Base-by-base conservation (phyloP, 768 basidiomycete genomes). In the Rhizopogon vulgaris region DNA sequence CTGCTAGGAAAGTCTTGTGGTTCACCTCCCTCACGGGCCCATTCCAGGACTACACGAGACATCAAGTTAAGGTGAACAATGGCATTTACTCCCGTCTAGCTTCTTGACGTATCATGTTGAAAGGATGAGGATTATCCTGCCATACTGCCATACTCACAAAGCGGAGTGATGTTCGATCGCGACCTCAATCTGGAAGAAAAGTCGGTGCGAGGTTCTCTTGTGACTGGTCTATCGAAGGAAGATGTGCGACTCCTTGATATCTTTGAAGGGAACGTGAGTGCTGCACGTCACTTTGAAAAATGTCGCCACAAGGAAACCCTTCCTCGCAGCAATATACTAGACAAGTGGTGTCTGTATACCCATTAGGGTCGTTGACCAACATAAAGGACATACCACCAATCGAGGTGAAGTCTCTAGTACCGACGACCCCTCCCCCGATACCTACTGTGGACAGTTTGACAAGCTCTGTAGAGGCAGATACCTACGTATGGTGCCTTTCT, bases 101-200 rank as follows among this genome's bases (percentile, higher is more conserved):
- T 2, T 22, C 41, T 54, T 25, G 12, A 51, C 49, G 43, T 34
- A 38, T 38, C 52, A 30, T 24, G 53, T 30, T 52, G 42, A 17
- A 52, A 88, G 85, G 52, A 60, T 39, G 83, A 74, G 39, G 91
- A 93, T 62, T 97, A 95, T 61, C 94, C 94, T 0, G 94, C 84
- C 0, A 76, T 96, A 24, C 63, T 95, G 10, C 81, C 87, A 1
- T 78, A 78, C 49, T 66, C 71, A 4, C 68, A 72, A 52, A 80
- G 82, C 38, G 61, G 69, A 38, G 57, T 53, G 1, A 63, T 88
- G 10, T 75, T 85, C 36, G 62, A 72, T 3, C 68, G 69, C 10
- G 75, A 80, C 6, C 70, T 90, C n/a, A 61, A 63, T 2, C 64
- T 57, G 1, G 84, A 88, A 46, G 87, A 93, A 45, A 74, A 73